These are phyloP conservation scores for Platanthera guangdongensis DNA, from an alignment of 106 monocot genomes.

Conservation along the genomic window DNA sequence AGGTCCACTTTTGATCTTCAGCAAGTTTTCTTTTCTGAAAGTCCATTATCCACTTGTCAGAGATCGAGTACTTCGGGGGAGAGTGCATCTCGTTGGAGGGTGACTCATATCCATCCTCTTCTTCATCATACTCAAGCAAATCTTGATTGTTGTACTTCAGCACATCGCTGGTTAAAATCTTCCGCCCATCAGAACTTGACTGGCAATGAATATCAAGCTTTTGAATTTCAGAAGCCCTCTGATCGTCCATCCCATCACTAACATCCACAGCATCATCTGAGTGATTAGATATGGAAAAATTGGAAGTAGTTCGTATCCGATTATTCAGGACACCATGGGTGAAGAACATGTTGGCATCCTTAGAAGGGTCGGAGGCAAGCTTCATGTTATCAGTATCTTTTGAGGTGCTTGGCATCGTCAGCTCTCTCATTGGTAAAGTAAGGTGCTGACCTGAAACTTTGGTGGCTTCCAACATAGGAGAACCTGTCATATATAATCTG, in stretches of 20 bases:
- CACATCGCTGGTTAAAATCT: conserved; percentile 24
- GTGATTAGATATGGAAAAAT: conserved; percentile 12
- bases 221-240: conserved; percentile 25
- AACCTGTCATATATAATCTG: conserved; percentile 16
- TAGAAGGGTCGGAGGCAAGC: conserved; percentile 16
- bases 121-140: conserved; percentile 26
- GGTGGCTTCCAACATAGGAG: conserved; percentile 17
- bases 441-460: conserved; percentile 10
- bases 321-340: conserved; percentile 19
- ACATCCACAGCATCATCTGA: conserved; percentile 19
- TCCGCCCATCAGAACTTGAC: conserved; percentile 35
- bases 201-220: conserved; percentile 31
- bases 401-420: conserved; percentile 9
- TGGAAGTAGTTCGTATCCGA: conserved; percentile 20
- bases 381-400: conserved; percentile 30
- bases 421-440: conserved; percentile 23
- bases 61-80: conserved; percentile 74
- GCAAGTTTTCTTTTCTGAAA: conserved; percentile 51
- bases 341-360: conserved; percentile 19
- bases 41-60: conserved; percentile 81
- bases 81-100: conserved; percentile 31
- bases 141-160: conserved; percentile 14
- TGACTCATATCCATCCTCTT: conserved; percentile 44
- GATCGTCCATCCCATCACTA: conserved; percentile 27
- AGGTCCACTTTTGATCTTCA: conserved; percentile 57